Percentiles rank a stretch among this genome's conserved stretches.
Evolutionary conservation across 129 eudicot species (phyloP).

Genomic region (Ambrosia trifida): DNA sequence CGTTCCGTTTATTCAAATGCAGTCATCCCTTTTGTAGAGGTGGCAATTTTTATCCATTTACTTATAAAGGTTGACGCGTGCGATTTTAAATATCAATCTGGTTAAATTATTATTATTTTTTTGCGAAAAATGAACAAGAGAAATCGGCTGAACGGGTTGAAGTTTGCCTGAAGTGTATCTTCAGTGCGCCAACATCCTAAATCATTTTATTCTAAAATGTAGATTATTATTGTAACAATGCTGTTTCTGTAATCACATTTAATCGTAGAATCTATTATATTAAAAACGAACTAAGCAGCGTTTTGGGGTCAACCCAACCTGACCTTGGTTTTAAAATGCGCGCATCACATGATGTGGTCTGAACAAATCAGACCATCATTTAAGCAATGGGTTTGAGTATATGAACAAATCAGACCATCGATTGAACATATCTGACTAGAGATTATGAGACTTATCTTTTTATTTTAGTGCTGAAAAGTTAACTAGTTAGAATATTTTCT

Average conservation of each 20-base stretch:
- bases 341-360: too few relatives aligned
- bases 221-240: conserved; percentile 1
- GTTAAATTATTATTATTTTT: background rate
- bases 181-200: background rate
- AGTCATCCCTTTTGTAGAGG: conserved; percentile 1
- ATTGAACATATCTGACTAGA: too few relatives aligned
- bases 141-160: background rate
- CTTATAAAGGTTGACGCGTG: background rate
- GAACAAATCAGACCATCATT: too few relatives aligned
- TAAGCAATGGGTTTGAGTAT: too few relatives aligned
- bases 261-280: background rate
- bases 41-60: background rate
- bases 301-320: background rate
- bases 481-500: too few relatives aligned
- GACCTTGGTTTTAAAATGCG: too few relatives aligned
- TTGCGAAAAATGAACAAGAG: background rate
- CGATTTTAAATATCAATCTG: background rate
- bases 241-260: background rate
- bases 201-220: background rate
- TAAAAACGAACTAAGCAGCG: background rate
- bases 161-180: background rate
- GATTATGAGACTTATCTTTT: too few relatives aligned
- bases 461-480: too few relatives aligned
- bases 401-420: too few relatives aligned
- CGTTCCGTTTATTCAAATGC: conserved; percentile 15